Evolutionary conservation across 2,329 filamentous ascomycete species (phyloP).

Genomic region (Didymella lethalis): DNA sequence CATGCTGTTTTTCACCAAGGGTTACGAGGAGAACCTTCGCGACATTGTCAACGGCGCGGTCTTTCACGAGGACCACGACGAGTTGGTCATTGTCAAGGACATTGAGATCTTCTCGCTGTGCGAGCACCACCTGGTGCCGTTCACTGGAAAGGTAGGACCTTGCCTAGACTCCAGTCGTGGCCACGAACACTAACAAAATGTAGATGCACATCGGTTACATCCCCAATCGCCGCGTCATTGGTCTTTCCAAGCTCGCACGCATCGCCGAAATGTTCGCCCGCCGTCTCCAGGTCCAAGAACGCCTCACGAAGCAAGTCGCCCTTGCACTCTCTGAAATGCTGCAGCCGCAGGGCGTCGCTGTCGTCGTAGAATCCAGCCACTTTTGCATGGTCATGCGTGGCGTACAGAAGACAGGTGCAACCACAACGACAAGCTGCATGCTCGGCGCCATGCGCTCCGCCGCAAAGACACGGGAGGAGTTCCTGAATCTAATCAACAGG

Average conservation of each 20-base stretch:
- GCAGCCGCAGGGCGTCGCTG: conserved; percentile 91
- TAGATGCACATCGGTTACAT: conserved; percentile 99
- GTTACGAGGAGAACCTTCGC: conserved; percentile 92
- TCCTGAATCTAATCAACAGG: conserved; percentile 72
- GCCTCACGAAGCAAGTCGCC: conserved; percentile 94
- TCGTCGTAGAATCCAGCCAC: conserved; percentile 97
- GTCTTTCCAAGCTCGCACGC: conserved; percentile 92
- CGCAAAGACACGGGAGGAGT: conserved; percentile 95
- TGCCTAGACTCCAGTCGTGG: background rate
- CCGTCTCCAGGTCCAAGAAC: conserved; percentile 93
- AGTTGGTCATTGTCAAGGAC: conserved; percentile 97
- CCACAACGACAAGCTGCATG: conserved; percentile 95
- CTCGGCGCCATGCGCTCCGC: conserved; percentile 93
- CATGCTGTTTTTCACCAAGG: conserved; percentile 94
- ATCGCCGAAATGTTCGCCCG: conserved; percentile 98
- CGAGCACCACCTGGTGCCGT: conserved; percentile 97
- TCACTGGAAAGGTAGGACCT: conserved; percentile 81
- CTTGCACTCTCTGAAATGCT: conserved; percentile 92
- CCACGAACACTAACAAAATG: background rate
- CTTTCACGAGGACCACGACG: conserved; percentile 95
- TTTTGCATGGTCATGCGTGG: conserved; percentile 99
- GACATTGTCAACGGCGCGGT: conserved; percentile 93
- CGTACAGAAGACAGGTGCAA: conserved; percentile 88
- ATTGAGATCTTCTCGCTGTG: conserved; percentile 95
- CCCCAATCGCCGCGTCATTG: conserved; percentile 87